Percentiles rank a stretch among this genome's conserved stretches.
phyloP scores from a whole-genome alignment of 176 grass and related monocot species.

The Oryza glumipatula region DNA sequence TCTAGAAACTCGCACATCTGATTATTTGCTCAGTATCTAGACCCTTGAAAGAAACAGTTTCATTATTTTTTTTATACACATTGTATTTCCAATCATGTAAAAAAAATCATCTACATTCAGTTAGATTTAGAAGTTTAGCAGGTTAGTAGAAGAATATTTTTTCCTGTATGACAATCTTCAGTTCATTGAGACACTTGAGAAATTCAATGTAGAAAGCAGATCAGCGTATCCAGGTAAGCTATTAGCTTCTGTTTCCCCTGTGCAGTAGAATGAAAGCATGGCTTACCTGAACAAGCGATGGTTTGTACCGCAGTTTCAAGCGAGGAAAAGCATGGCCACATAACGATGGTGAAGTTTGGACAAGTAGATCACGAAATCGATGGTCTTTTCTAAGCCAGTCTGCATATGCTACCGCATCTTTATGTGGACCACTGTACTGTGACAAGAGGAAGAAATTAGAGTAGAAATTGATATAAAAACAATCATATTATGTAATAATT shows the following conservation, averaged over 20 bases:
- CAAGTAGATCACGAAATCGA: constrained; percentile 78
- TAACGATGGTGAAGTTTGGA: constrained; percentile 65
- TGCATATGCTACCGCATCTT: constrained; percentile 76
- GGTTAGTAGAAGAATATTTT: background rate
- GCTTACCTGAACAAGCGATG: constrained; percentile 89
- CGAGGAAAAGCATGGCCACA: constrained; percentile 85
- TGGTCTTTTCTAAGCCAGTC: constrained; percentile 71
- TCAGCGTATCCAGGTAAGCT: background rate
- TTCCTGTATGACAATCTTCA: background rate
- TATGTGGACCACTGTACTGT: constrained; percentile 89
- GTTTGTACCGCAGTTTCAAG: constrained; percentile 82
- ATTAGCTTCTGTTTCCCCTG: constrained; percentile 10
- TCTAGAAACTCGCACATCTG: too few relatives aligned
- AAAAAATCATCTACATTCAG: background rate
- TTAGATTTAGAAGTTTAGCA: constrained; percentile 12
- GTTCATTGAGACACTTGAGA: background rate
- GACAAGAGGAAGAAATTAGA: constrained; percentile 37
- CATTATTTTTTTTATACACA: background rate
- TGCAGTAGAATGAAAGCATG: background rate
- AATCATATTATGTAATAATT: background rate
- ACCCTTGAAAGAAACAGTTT: background rate
- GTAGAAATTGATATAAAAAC: constrained; percentile 24
- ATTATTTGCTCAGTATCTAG: background rate
- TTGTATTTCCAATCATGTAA: background rate
- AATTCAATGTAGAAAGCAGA: background rate